phyloP scores from a whole-genome alignment of 306 rosid genomes.

The Lathyrus tuberosus region DNA sequence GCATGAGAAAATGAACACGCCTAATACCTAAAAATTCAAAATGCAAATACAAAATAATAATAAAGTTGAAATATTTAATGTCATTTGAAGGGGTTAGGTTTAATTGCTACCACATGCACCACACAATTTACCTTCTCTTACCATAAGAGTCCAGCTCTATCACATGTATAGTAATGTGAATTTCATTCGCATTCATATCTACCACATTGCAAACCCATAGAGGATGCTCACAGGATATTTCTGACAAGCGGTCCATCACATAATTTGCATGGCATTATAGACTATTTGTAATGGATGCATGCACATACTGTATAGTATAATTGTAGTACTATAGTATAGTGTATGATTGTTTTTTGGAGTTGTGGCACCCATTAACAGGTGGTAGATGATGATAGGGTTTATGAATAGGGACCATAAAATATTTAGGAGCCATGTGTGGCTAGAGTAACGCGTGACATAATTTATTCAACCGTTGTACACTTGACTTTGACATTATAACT shows the following conservation, averaged over 20 bases:
- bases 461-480: slow-evolving; percentile 1
- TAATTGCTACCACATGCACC: slow-evolving; percentile 33
- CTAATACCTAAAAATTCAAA: not conserved
- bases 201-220: not conserved
- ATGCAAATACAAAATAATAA: not conserved
- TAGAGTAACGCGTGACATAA: not conserved
- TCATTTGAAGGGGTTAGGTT: slow-evolving; percentile 38
- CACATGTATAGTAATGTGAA: slow-evolving; percentile 38
- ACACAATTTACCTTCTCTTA: slow-evolving; percentile 38
- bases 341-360: not conserved
- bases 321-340: not conserved
- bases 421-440: slow-evolving; percentile 20
- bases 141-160: slow-evolving; percentile 19
- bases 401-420: not conserved
- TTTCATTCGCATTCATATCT: slow-evolving; percentile 42
- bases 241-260: slow-evolving; percentile 33
- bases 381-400: slow-evolving; percentile 33
- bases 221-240: not conserved
- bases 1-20: slow-evolving; percentile 6
- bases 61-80: slow-evolving; percentile 22
- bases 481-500: not conserved
- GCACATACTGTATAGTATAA: not conserved
- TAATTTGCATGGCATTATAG: slow-evolving; percentile 32
- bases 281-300: not conserved
- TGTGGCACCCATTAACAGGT: slow-evolving; percentile 35